A percentile compares a stretch with the other conserved stretches of the same genome.
Conservation (phyloP, 1,284 basidiomycete genomes). For the Volvariella volvacea region DNA sequence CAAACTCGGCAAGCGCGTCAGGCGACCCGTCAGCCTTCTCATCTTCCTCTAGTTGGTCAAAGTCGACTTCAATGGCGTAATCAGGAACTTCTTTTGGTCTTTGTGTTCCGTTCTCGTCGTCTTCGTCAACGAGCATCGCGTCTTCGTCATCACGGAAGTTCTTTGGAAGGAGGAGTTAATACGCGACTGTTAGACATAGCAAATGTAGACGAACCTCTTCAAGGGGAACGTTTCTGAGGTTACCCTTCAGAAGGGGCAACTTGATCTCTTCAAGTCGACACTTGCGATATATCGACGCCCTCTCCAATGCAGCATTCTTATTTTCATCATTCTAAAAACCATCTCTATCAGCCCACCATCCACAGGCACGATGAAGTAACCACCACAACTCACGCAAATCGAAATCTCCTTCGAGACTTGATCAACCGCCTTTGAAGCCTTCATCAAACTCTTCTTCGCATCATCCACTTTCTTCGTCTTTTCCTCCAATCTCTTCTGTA, state of each 20-base stretch:
- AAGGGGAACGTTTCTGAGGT: slow-evolving; percentile 84
- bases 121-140: slow-evolving; percentile 81
- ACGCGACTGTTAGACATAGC: neutral
- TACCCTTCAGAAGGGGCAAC: slow-evolving; percentile 73
- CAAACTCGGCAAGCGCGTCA: slow-evolving; percentile 69
- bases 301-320: slow-evolving; percentile 81
- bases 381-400: slow-evolving; percentile 47
- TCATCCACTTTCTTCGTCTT: slow-evolving; percentile 70
- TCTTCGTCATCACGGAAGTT: slow-evolving; percentile 71
- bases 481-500: slow-evolving; percentile 64
- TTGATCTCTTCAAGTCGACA: slow-evolving; percentile 93
- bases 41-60: slow-evolving; percentile 74
- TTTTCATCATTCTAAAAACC: slow-evolving; percentile 82
- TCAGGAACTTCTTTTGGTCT: slow-evolving; percentile 67
- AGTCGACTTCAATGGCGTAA: slow-evolving; percentile 91
- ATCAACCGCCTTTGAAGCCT: slow-evolving; percentile 75
- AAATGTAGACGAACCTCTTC: slow-evolving; percentile 63
- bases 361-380: neutral
- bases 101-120: slow-evolving; percentile 75
- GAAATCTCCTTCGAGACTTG: slow-evolving; percentile 88
- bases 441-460: slow-evolving; percentile 65
- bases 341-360: no score
- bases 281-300: slow-evolving; percentile 83
- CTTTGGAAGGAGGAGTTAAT: slow-evolving; percentile 26
- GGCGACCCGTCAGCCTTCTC: slow-evolving; percentile 73